Conservation (phyloP, 2,329 filamentous ascomycete species). For the Harringtonia aguacate region DNA sequence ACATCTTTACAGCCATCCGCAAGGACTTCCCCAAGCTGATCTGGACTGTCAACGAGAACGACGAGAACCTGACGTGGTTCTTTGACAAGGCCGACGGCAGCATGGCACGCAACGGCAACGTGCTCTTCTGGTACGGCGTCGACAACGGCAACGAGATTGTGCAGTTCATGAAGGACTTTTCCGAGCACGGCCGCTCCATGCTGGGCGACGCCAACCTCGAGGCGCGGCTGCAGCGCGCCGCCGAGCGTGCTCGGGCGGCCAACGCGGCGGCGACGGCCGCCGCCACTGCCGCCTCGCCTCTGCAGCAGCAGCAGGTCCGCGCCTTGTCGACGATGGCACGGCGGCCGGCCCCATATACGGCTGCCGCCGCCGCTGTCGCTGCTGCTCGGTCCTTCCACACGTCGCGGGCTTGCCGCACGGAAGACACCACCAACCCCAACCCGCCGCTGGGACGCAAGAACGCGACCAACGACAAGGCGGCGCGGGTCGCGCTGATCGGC, state of each 20-base stretch:
- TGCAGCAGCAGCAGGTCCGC: constrained; percentile 3
- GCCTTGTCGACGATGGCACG: constrained; percentile 43
- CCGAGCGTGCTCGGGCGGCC: constrained; percentile 39
- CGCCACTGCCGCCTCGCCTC: constrained; percentile 8
- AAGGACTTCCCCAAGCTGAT: constrained; percentile 85
- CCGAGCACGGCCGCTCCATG: constrained; percentile 72
- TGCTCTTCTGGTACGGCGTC: constrained; percentile 94
- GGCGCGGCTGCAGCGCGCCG: constrained; percentile 69
- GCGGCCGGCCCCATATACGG: constrained; percentile 15
- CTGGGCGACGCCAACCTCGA: constrained; percentile 84
- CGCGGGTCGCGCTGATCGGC: constrained; percentile 78
- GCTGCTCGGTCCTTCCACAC: constrained; percentile 6
- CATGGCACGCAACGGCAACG: constrained; percentile 72
- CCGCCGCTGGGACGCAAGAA: constrained; percentile 84
- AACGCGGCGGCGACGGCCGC: constrained; percentile 16
- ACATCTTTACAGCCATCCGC: constrained; percentile 87
- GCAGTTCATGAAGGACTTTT: constrained; percentile 76
- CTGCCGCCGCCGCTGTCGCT: neutral
- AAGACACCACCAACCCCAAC: constrained; percentile 71
- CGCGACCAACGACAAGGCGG: constrained; percentile 66
- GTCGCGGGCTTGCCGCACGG: constrained; percentile 34
- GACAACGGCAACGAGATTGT: constrained; percentile 73
- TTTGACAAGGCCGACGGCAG: constrained; percentile 95
- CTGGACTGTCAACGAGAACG: constrained; percentile 93
- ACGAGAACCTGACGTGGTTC: constrained; percentile 97